phyloP scores from a whole-genome alignment of 1,284 basidiomycete genomes.

The Violaceomyces palustris region DNA sequence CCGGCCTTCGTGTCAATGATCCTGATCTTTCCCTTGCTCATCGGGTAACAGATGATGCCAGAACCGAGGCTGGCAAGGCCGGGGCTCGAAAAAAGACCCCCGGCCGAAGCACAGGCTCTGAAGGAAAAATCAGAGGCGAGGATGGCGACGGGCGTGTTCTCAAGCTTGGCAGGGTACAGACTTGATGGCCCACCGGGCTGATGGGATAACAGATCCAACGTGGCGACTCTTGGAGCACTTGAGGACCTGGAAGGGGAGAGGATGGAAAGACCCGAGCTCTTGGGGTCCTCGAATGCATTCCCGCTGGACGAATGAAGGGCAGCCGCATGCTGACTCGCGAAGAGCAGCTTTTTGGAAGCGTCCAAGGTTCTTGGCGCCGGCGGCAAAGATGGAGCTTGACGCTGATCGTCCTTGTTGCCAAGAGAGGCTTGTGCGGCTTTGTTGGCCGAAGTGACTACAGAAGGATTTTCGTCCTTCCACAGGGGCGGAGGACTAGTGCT shows the following conservation, averaged over 20 bases:
- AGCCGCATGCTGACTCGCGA: conserved; percentile 11
- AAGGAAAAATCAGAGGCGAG: conserved; percentile 14
- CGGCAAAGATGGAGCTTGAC: too few species aligned
- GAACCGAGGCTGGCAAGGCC: conserved; percentile 11
- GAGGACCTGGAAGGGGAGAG: conserved; percentile 15
- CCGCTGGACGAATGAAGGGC: conserved; percentile 6
- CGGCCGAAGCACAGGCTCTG: conserved; percentile 7
- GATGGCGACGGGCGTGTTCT: conserved; percentile 17
- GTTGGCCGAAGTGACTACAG: too few species aligned
- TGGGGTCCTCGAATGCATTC: conserved; percentile 17
- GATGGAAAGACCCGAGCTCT: conserved; percentile 14
- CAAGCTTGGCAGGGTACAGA: conserved; percentile 16
- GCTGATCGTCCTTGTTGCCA: too few species aligned
- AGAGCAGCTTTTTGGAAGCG: conserved; percentile 8
- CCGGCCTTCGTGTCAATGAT: conserved; percentile 19
- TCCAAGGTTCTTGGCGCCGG: too few species aligned
- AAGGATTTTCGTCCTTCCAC: too few species aligned
- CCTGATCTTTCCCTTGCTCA: conserved; percentile 24
- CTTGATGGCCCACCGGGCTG: conserved; percentile 20
- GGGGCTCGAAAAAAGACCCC: conserved; percentile 5
- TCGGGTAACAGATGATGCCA: conserved; percentile 14
- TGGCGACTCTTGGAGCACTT: conserved; percentile 11
- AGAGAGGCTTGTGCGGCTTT: too few species aligned
- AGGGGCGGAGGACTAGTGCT: too few species aligned
- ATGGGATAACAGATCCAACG: conserved; percentile 14